These are phyloP conservation scores for Penicillium paradoxum DNA, from an alignment of 495 filamentous ascomycete species.

Conservation along the genomic window DNA sequence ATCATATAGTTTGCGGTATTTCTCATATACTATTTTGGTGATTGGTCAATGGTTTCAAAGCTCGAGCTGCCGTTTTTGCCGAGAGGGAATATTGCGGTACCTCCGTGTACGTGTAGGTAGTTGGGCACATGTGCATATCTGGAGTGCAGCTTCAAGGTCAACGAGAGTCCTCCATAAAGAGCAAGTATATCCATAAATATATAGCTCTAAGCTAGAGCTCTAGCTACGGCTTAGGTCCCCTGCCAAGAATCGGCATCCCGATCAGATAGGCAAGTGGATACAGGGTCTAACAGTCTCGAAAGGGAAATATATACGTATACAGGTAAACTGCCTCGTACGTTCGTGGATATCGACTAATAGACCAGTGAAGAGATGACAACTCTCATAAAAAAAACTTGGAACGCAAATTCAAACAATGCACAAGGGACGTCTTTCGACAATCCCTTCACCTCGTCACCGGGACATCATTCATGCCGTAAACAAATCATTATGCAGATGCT, in stretches of 20 bases:
- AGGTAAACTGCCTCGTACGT: slow-evolving; percentile 34
- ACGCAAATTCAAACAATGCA: slow-evolving; percentile 1
- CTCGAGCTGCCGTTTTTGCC: background rate
- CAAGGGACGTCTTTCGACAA: background rate
- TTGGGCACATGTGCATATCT: too few species aligned
- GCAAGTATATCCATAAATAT: too few species aligned
- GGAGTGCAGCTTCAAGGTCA: too few species aligned
- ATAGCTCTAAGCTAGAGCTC: background rate
- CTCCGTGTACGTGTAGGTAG: background rate
- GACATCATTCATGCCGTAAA: slow-evolving; percentile 17
- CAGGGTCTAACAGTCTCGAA: background rate
- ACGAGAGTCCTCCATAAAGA: too few species aligned
- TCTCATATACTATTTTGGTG: background rate
- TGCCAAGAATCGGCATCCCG: slow-evolving; percentile 5
- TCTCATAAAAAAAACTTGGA: background rate
- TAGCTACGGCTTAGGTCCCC: background rate
- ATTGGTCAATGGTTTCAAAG: background rate
- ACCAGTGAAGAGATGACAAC: slow-evolving; percentile 18
- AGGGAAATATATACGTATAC: slow-evolving; percentile 30
- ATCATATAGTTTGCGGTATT: background rate
- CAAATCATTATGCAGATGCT: slow-evolving; percentile 19
- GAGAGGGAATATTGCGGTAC: too few species aligned
- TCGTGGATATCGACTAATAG: slow-evolving; percentile 21
- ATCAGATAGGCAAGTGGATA: background rate
- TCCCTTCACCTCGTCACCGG: slow-evolving; percentile 7